Evolutionary conservation across 495 filamentous ascomycete genomes (phyloP).

Genomic region (Chaetomium fimeti): DNA sequence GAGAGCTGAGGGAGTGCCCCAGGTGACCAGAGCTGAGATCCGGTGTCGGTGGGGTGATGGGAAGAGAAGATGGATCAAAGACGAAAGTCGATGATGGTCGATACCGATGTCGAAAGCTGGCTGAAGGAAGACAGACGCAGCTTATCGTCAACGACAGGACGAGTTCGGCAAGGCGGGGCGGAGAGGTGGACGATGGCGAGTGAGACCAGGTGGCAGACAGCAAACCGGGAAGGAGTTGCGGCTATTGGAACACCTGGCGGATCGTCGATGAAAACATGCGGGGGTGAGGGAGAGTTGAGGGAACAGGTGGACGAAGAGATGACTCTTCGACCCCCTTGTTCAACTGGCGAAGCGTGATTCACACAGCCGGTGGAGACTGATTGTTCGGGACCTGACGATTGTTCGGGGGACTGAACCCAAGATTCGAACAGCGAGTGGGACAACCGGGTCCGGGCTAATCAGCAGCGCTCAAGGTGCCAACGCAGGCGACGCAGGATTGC

Average conservation of each 20-base stretch:
- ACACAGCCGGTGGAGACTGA: conserved; percentile 34
- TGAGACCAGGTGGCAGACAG: conserved; percentile 41
- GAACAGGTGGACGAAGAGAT: conserved; percentile 50
- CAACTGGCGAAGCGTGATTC: conserved; percentile 36
- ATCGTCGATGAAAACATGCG: conserved; percentile 46
- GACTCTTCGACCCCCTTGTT: conserved; percentile 49
- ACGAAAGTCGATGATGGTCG: conserved; percentile 11
- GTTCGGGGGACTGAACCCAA: too few species aligned
- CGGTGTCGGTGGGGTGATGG: conserved; percentile 1
- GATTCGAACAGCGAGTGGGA: conserved; percentile 17
- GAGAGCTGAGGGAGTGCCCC: conserved; percentile 12
- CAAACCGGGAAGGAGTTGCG: conserved; percentile 32
- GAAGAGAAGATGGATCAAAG: not conserved
- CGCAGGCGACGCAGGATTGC: conserved; percentile 5
- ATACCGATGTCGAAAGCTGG: conserved; percentile 16
- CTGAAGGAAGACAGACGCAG: conserved; percentile 10
- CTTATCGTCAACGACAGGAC: conserved; percentile 16
- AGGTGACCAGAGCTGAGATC: conserved; percentile 14
- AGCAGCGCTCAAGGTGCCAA: conserved; percentile 20
- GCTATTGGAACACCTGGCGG: conserved; percentile 43
- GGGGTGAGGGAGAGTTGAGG: conserved; percentile 32
- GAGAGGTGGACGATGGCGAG: conserved; percentile 1
- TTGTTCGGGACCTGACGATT: conserved; percentile 27
- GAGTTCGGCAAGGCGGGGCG: not conserved
- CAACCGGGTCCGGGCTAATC: conserved; percentile 24